Conservation (phyloP, 768 basidiomycete species). For the Lactarius sp. region DNA sequence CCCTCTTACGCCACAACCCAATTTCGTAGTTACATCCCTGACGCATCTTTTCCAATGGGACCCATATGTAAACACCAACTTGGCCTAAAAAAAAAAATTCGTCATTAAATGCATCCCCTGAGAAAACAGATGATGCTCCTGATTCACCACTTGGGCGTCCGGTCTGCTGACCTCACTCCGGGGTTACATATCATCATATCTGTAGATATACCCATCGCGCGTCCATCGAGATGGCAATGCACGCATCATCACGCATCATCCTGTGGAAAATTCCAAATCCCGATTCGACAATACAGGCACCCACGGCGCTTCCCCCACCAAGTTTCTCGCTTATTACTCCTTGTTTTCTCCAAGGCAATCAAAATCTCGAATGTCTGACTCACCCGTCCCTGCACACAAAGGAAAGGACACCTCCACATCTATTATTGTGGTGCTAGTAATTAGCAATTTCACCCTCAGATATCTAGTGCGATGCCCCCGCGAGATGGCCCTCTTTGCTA, state of each 20-base stretch:
- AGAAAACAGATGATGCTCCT: constrained; percentile 1
- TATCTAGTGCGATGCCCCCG: constrained; percentile 29
- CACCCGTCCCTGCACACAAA: background rate
- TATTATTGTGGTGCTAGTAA: background rate
- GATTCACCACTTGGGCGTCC: background rate
- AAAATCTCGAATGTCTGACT: constrained; percentile 5
- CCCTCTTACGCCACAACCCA: background rate
- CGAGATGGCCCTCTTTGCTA: constrained; percentile 70
- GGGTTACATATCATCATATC: constrained; percentile 3
- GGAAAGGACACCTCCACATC: background rate
- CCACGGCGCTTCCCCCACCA: constrained; percentile 14
- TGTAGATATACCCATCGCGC: constrained; percentile 4
- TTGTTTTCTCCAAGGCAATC: background rate
- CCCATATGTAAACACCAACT: no score
- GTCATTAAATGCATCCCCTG: background rate
- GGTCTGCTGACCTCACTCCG: constrained; percentile 14
- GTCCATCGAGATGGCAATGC: constrained; percentile 7
- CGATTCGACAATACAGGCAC: constrained; percentile 21
- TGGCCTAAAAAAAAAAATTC: no score
- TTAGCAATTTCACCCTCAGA: background rate
- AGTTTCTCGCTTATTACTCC: background rate
- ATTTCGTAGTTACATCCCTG: background rate
- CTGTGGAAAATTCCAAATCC: constrained; percentile 18
- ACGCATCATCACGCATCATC: constrained; percentile 15
- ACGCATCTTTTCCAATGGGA: background rate